phyloP scores from a whole-genome alignment of 2,329 filamentous ascomycete genomes.

The Sporothrix pallida region DNA sequence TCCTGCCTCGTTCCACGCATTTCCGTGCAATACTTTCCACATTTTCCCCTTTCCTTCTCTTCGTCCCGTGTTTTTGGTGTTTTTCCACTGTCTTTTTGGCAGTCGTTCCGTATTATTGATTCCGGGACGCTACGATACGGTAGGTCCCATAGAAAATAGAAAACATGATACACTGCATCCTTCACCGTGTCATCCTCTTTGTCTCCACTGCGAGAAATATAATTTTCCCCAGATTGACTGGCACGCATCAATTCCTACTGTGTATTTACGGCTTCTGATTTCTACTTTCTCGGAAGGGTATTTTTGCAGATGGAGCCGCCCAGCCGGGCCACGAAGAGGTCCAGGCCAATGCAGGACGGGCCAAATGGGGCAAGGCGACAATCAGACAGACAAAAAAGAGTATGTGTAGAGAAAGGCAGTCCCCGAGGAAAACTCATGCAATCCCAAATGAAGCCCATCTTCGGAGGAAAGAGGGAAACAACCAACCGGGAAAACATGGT shows the following conservation, averaged over 20 bases:
- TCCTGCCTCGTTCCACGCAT: slow-evolving; percentile 20
- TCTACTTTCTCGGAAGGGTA: not conserved
- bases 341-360: slow-evolving; percentile 7
- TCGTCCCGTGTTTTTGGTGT: not conserved
- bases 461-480: slow-evolving; percentile 1
- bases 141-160: too few species aligned
- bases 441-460: slow-evolving; percentile 10
- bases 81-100: not conserved
- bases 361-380: not conserved
- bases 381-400: not conserved
- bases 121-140: not conserved
- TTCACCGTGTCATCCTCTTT: not conserved
- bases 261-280: too few species aligned
- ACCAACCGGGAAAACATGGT: slow-evolving; percentile 6
- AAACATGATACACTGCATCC: not conserved
- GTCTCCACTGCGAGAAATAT: slow-evolving; percentile 8
- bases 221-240: slow-evolving; percentile 6
- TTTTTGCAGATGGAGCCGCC: not conserved
- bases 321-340: not conserved
- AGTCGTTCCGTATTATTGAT: not conserved
- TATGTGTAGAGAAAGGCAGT: not conserved
- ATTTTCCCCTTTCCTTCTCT: not conserved
- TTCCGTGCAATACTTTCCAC: not conserved
- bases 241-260: not conserved
- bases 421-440: not conserved